Evolutionary conservation across 139 green algal genomes (phyloP), one percentile per base, ranked within the genome.

Genomic region (Micromonas commoda): DNA sequence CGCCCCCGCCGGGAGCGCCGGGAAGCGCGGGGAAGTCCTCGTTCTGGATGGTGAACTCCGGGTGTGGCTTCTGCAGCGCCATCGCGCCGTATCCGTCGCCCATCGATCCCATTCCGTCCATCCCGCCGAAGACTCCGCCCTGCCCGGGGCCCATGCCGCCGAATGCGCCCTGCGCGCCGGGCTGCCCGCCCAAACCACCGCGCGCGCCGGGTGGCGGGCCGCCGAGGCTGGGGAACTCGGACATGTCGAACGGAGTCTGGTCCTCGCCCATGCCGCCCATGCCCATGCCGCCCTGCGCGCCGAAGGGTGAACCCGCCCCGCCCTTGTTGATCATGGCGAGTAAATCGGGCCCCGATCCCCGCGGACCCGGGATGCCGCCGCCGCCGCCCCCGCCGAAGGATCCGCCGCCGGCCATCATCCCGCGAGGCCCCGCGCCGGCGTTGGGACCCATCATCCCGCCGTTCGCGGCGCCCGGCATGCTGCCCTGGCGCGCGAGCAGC

Each of bases 1-100:
- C 28, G 2, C 34, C 29, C 0, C 68, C 64, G 21, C 24, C 26
- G 1, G 51, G 23, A 0, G 35, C 71, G 51, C 84, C 86, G 0
- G 85, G 85, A 1, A 94, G 82, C 16, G 90, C 90, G 0, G 90
- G 90, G 61, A 94, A 94, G 38, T 94, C 90, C 21, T 86, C 83
- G 51, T 91, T 87, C 77, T 89, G 81, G 0, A 91, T 87, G 16
- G 75, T 85, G 72, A 91, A 91, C 4, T 89, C 78, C 16, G 51
- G 54, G 24, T 84, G 64, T 57, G 67, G 83, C 52, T 78, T 81
- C 2, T 35, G 65, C 64, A 81, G 37, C 54, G 78, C 54, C 29
- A 82, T 77, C 2, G 66, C 81, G 37, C 57, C 80, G 16, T 78
- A 78, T 23, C 33, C 33, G 38, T 78, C 52, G 37, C 0, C 33